These are phyloP conservation scores for Entomophthora muscae DNA, from an alignment of 371 early-diverging fungal genomes.

Conservation along the genomic window DNA sequence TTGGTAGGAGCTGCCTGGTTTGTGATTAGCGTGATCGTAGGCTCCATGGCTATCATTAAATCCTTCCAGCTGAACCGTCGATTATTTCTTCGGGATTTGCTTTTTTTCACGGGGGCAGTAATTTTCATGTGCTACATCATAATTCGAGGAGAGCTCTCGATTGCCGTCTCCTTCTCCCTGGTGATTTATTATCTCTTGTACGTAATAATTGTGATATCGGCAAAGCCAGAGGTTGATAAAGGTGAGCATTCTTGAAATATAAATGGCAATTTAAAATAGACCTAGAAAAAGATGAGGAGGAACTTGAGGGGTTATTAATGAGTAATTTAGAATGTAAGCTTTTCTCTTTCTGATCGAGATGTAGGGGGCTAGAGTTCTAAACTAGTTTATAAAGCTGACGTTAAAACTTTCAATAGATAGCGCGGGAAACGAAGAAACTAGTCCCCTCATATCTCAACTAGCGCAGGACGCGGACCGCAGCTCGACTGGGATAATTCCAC, in stretches of 20 bases:
- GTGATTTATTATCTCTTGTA: constrained; percentile 32
- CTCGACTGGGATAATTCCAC: neutral
- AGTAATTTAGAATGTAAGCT: constrained; percentile 26
- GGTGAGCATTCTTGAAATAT: constrained; percentile 18
- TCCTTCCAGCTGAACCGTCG: constrained; percentile 38
- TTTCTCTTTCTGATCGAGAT: too few species aligned
- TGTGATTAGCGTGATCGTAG: constrained; percentile 52
- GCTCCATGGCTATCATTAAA: constrained; percentile 51
- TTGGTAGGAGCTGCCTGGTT: constrained; percentile 63
- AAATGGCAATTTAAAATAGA: constrained; percentile 25
- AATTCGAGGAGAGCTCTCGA: constrained; percentile 33
- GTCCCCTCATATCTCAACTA: too few species aligned
- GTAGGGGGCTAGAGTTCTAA: too few species aligned
- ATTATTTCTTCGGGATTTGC: constrained; percentile 50
- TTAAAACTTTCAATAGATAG: too few species aligned
- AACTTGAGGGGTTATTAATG: constrained; percentile 17
- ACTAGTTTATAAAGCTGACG: too few species aligned
- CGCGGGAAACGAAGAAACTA: too few species aligned
- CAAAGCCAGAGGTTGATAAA: constrained; percentile 24
- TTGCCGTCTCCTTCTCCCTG: constrained; percentile 35
- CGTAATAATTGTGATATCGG: constrained; percentile 33
- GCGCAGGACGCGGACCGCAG: too few species aligned
- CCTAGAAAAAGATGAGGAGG: constrained; percentile 12
- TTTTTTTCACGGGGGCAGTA: constrained; percentile 47
- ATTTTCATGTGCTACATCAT: constrained; percentile 32